Evolutionary conservation across 83 land plant species (phyloP).

Genomic region (Isoetes engelmannii): DNA sequence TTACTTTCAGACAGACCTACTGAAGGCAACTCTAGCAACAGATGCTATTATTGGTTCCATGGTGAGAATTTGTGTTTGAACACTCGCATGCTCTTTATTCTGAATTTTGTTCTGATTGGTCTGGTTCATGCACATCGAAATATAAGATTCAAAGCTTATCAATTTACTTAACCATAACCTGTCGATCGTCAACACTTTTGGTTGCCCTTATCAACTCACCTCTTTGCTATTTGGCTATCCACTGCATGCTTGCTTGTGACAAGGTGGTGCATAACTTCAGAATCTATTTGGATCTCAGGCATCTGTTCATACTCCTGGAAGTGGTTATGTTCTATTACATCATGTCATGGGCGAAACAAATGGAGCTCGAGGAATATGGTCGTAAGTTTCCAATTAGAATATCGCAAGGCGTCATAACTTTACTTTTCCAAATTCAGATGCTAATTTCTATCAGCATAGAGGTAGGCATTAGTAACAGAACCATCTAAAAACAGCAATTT

Average conservation of each 20-base stretch:
- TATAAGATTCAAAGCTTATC: too few species aligned
- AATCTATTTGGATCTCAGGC: conserved; percentile 34
- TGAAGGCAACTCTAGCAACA: conserved; percentile 94
- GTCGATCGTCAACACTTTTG: too few species aligned
- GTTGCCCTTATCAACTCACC: neutral
- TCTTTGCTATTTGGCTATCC: neutral
- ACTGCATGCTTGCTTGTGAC: neutral
- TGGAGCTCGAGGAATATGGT: conserved; percentile 93
- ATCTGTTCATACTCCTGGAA: conserved; percentile 81
- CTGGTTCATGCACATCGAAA: too few species aligned
- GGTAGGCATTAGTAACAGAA: too few species aligned
- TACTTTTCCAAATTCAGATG: too few species aligned
- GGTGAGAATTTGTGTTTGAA: conserved; percentile 26
- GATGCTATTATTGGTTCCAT: conserved; percentile 89
- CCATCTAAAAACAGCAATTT: too few species aligned
- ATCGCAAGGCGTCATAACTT: too few species aligned
- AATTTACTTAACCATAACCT: too few species aligned
- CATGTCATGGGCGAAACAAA: conserved; percentile 98
- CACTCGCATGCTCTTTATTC: too few species aligned
- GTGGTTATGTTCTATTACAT: conserved; percentile 97
- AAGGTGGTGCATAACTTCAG: too few species aligned
- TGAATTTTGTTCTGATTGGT: too few species aligned
- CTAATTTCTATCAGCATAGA: too few species aligned
- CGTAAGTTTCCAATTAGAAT: conserved; percentile 49
- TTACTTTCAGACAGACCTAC: conserved; percentile 59